Evolutionary conservation across 495 filamentous ascomycete species (phyloP).

Genomic region (Tuber indicum): DNA sequence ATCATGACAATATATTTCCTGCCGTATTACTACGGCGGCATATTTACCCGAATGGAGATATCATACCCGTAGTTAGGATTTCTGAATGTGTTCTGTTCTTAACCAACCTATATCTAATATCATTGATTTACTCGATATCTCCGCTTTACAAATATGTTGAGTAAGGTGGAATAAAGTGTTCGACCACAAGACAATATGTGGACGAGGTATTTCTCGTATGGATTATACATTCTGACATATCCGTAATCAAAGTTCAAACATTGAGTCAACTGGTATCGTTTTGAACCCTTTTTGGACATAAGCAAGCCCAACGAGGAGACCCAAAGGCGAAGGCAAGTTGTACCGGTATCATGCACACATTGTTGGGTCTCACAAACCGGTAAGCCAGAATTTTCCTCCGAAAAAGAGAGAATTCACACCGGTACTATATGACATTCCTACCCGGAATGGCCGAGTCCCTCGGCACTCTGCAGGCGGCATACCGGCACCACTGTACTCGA

Average conservation of each 20-base stretch:
- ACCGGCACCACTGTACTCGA: not conserved
- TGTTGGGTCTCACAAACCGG: not conserved
- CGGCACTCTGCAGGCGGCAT: not conserved
- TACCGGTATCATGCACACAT: not conserved
- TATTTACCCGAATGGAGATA: not conserved
- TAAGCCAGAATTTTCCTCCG: not conserved
- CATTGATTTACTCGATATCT: not conserved
- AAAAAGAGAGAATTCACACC: not conserved
- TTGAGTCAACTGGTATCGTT: not conserved
- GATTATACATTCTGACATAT: not conserved
- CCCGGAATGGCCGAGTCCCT: not conserved
- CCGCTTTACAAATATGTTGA: not conserved
- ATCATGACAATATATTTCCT: not conserved
- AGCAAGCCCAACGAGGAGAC: not conserved
- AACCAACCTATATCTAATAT: not conserved
- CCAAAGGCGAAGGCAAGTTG: not conserved
- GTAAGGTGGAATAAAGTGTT: not conserved
- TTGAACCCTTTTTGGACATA: not conserved
- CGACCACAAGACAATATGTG: not conserved
- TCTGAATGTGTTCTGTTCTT: not conserved
- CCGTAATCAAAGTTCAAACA: not conserved
- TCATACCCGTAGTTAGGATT: not conserved
- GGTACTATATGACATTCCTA: not conserved
- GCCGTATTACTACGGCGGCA: not conserved
- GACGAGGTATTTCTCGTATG: not conserved